phyloP scores from a whole-genome alignment of 2,329 filamentous ascomycete genomes.

The Sclerotinia subarctica region DNA sequence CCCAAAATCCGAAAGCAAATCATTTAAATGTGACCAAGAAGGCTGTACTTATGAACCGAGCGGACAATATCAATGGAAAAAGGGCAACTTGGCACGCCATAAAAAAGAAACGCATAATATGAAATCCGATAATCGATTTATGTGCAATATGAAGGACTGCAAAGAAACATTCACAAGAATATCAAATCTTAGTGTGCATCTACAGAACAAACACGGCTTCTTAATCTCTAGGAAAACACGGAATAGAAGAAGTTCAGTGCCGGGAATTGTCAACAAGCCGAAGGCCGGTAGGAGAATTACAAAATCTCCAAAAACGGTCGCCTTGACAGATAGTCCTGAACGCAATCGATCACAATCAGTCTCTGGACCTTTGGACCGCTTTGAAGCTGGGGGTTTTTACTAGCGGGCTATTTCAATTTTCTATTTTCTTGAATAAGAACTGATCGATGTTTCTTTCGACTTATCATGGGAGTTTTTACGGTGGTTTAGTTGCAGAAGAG shows the following conservation, averaged over 20 bases:
- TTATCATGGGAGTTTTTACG: no score
- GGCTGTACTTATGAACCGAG: constrained; percentile 28
- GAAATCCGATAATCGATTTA: constrained; percentile 20
- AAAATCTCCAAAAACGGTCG: background rate
- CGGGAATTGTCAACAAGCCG: background rate
- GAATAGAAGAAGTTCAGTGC: background rate
- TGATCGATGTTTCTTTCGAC: no score
- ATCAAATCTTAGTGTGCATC: constrained; percentile 33
- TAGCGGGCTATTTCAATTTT: background rate
- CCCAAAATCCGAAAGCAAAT: background rate
- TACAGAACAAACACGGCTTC: background rate
- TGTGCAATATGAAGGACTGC: constrained; percentile 29
- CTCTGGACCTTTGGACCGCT: background rate
- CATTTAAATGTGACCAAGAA: background rate
- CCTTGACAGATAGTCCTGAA: background rate
- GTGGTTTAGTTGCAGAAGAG: background rate
- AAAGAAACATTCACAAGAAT: constrained; percentile 29
- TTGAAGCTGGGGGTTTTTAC: background rate
- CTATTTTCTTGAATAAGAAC: background rate
- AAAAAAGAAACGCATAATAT: constrained; percentile 29
- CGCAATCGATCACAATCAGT: background rate
- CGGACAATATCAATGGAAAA: constrained; percentile 34
- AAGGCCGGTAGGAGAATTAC: background rate
- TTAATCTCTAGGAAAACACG: background rate
- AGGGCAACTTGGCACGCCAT: constrained; percentile 33